Conservation (phyloP, 73 alveolate species). For the Uronychia binucleata region DNA sequence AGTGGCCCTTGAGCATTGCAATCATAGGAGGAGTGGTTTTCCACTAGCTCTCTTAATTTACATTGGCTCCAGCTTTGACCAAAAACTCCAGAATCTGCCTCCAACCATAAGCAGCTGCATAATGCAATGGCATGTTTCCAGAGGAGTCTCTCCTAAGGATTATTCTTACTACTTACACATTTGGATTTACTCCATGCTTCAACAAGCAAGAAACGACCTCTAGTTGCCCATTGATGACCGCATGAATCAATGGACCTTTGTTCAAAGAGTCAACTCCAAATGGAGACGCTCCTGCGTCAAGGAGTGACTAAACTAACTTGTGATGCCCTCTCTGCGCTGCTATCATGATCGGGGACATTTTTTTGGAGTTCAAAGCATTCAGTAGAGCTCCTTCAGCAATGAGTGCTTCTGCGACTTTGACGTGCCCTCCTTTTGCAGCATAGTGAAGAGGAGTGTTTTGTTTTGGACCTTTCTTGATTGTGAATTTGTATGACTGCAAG, state of each 20-base stretch:
- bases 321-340: slow-evolving; percentile 80
- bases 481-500: slow-evolving; percentile 52
- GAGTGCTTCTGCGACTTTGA: slow-evolving; percentile 36
- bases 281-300: slow-evolving; percentile 78
- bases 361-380: slow-evolving; percentile 67
- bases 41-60: slow-evolving; percentile 65
- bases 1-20: slow-evolving; percentile 89
- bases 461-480: slow-evolving; percentile 61
- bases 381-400: slow-evolving; percentile 54
- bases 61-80: slow-evolving; percentile 67
- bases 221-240: slow-evolving; percentile 70
- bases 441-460: slow-evolving; percentile 44
- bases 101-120: slow-evolving; percentile 84
- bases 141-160: slow-evolving; percentile 71
- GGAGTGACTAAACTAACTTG: slow-evolving; percentile 71
- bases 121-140: slow-evolving; percentile 69
- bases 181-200: slow-evolving; percentile 76
- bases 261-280: slow-evolving; percentile 54
- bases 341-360: slow-evolving; percentile 29
- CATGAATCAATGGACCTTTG: slow-evolving; percentile 64
- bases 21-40: slow-evolving; percentile 63
- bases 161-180: background rate
- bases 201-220: slow-evolving; percentile 63
- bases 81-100: slow-evolving; percentile 68
- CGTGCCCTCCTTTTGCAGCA: slow-evolving; percentile 56